Conservation (phyloP, 768 basidiomycete species). For the Podaxis sp. region DNA sequence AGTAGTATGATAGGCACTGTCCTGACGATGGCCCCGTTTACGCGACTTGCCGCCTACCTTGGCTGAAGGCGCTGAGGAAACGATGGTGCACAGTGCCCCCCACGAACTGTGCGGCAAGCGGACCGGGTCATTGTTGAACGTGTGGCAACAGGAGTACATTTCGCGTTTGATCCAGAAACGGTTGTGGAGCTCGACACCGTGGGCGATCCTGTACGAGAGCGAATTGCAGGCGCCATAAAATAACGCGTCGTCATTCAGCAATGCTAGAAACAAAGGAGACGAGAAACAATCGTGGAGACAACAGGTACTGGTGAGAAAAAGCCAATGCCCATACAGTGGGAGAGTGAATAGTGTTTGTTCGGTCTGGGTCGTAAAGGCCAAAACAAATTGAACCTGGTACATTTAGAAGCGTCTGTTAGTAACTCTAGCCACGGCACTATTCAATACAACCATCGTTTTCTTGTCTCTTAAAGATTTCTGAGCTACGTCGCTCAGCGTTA, state of each 20-base stretch:
- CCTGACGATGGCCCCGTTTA: constrained; percentile 39
- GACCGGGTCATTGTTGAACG: constrained; percentile 45
- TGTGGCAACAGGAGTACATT: constrained; percentile 54
- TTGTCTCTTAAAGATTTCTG: background rate
- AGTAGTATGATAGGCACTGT: constrained; percentile 42
- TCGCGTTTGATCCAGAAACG: constrained; percentile 60
- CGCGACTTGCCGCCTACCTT: constrained; percentile 65
- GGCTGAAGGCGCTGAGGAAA: constrained; percentile 49
- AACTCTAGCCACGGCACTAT: background rate
- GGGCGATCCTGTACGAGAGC: constrained; percentile 35
- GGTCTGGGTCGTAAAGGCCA: too few species aligned
- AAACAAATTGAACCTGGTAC: background rate
- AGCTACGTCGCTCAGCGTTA: background rate
- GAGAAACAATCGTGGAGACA: too few species aligned
- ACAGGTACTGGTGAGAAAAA: too few species aligned
- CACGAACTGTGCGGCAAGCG: constrained; percentile 37
- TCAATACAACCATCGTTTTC: background rate
- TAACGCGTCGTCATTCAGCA: constrained; percentile 23
- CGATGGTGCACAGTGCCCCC: constrained; percentile 51
- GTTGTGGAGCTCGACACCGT: constrained; percentile 36
- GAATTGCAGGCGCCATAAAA: constrained; percentile 54
- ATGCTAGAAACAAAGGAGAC: constrained; percentile 22
- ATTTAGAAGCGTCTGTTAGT: background rate
- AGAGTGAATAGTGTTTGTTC: too few species aligned
- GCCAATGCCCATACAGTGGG: too few species aligned